Base-by-base conservation (phyloP, 495 filamentous ascomycete species). In the Xanthoparmelia taractica region DNA sequence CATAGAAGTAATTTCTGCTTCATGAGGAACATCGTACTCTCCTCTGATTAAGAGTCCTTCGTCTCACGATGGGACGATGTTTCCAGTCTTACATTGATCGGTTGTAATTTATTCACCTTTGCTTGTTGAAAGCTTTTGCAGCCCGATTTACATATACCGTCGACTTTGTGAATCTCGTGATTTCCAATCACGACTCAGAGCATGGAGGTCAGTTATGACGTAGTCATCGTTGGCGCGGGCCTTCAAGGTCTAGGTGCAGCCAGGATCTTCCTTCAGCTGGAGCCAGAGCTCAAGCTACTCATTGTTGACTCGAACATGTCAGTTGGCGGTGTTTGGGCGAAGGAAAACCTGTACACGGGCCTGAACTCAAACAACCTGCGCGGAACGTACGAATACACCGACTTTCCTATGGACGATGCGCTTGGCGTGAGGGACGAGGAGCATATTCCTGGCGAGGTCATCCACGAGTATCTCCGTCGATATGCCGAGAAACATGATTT, bases 321-420 rank as follows among this genome's bases (percentile, higher is more conserved):
- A 0, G 70, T 92, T 33, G 90, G 89, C 11, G 89, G 90, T 36
- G 82, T 85, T 47, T 93, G 89, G 90, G 78, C 83, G 7, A 74
- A 80, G 40, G 74, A 86, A 38, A 75, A 84, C 0, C 74, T 88
- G 34, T 91, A 90, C 69, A 81, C 83, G 11, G 85, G 85, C 13
- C 79, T 92, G 29, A 84, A 83, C 59, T 82, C 86, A 8, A 86
- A 85, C 70, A 84, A 85, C 65, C 75, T 81, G 71, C 71, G 83
- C 25, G 85, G 87, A 15, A 86, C 80, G 6, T 85, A 85, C 68
- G 87, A 89, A 71, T 88, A 81, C 71, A 84, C 82, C 50, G 88
- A 90, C 67, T 89, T 87, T 65, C 87, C 87, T 36, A 87, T 92
- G 86, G 81, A 84, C 60, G 76, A 77, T 40, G 69, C 77, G 27